phyloP scores from a whole-genome alignment of 2,329 filamentous ascomycete species.

The Didymella sp. region DNA sequence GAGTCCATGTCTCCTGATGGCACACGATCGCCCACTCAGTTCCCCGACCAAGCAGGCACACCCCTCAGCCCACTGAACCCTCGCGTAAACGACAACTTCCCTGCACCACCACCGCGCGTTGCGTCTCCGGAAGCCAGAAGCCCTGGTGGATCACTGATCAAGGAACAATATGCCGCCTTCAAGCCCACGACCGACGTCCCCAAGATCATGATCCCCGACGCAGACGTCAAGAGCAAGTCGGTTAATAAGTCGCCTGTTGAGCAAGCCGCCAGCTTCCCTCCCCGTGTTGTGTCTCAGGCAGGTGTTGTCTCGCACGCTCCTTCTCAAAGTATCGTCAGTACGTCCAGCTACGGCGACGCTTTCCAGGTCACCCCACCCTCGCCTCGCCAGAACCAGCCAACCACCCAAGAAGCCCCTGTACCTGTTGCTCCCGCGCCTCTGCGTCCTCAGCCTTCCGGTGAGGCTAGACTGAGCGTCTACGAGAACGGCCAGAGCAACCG shows the following conservation, averaged over 20 bases:
- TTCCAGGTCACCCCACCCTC: slow-evolving; percentile 58
- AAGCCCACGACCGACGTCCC: slow-evolving; percentile 42
- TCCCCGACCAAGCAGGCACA: slow-evolving; percentile 40
- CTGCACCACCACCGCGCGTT: slow-evolving; percentile 22
- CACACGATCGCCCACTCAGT: slow-evolving; percentile 41
- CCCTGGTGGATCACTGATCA: slow-evolving; percentile 20
- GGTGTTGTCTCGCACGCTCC: slow-evolving; percentile 46
- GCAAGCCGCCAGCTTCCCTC: slow-evolving; percentile 27
- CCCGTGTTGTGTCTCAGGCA: slow-evolving; percentile 47
- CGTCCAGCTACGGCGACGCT: slow-evolving; percentile 62
- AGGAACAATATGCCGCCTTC: slow-evolving; percentile 47
- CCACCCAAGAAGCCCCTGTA: slow-evolving; percentile 22
- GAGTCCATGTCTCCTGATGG: slow-evolving; percentile 48
- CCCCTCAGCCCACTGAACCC: slow-evolving; percentile 44
- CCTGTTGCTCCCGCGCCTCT: slow-evolving; percentile 41
- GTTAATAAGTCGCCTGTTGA: slow-evolving; percentile 36
- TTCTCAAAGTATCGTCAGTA: slow-evolving; percentile 55
- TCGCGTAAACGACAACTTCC: slow-evolving; percentile 25
- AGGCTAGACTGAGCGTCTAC: slow-evolving; percentile 40
- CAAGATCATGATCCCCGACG: slow-evolving; percentile 34
- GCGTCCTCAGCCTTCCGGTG: slow-evolving; percentile 29
- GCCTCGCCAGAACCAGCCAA: slow-evolving; percentile 37
- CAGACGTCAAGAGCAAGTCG: slow-evolving; percentile 30
- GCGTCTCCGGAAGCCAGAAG: slow-evolving; percentile 12
- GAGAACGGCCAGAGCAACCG: slow-evolving; percentile 53